phyloP scores from a whole-genome alignment of 1,284 basidiomycete genomes.

The Waitea zeae region DNA sequence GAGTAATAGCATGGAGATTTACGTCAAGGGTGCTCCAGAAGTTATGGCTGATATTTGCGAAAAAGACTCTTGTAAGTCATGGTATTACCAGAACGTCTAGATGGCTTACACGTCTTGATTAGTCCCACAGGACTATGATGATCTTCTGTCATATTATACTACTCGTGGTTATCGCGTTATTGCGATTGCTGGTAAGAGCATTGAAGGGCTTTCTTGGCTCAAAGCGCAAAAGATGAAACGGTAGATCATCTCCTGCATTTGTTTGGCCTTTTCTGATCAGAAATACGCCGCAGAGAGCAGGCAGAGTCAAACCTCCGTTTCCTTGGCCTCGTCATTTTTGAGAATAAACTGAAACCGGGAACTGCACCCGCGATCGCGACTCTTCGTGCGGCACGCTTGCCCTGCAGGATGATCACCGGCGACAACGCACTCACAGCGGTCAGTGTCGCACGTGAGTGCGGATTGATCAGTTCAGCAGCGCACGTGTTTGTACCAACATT shows the following conservation, averaged over 20 bases:
- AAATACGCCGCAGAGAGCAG: conserved; percentile 49
- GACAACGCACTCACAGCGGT: conserved; percentile 96
- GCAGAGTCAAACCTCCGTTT: conserved; percentile 87
- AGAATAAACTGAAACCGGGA: conserved; percentile 94
- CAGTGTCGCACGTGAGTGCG: conserved; percentile 92
- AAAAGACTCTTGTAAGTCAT: conserved; percentile 60
- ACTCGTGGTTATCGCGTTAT: conserved; percentile 96
- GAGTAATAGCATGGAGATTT: conserved; percentile 91
- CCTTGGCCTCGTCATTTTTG: conserved; percentile 93
- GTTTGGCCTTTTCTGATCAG: conserved; percentile 1
- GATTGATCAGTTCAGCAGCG: conserved; percentile 75
- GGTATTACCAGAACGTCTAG: conserved; percentile 1
- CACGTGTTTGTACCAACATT: conserved; percentile 89
- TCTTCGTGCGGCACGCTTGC: conserved; percentile 78
- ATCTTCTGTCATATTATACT: conserved; percentile 93
- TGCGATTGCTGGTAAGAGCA: conserved; percentile 92
- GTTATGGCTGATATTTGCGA: conserved; percentile 95
- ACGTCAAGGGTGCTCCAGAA: conserved; percentile 97
- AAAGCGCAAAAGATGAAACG: conserved; percentile 95
- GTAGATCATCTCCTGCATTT: conserved; percentile 22
- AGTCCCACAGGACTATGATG: conserved; percentile 97
- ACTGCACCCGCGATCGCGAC: conserved; percentile 87
- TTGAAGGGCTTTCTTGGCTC: conserved; percentile 90
- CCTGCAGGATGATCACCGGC: conserved; percentile 96
- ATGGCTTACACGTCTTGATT: conserved; percentile 1